Percentiles rank a stretch among this genome's conserved stretches.
Evolutionary conservation across 495 filamentous ascomycete genomes (phyloP).

Genomic region (Annulohypoxylon maeteangense): DNA sequence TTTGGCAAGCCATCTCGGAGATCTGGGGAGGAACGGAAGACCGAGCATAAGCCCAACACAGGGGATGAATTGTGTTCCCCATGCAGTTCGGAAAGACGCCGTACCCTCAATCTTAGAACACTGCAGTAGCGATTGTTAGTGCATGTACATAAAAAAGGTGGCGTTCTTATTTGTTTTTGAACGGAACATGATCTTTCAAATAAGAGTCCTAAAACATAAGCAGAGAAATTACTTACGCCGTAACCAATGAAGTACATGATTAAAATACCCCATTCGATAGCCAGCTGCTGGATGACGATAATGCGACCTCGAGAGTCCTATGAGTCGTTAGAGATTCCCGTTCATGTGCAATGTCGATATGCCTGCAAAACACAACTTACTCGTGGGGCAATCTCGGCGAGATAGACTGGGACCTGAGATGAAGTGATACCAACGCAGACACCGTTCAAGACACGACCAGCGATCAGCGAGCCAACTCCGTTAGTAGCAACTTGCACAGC

Average conservation of each 20-base stretch:
- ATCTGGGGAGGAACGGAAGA: constrained; percentile 76
- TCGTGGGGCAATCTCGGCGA: constrained; percentile 76
- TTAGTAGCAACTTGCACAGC: constrained; percentile 71
- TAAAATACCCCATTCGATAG: constrained; percentile 76
- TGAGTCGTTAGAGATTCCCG: background rate
- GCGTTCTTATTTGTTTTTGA: too few relatives aligned
- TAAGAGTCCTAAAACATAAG: too few relatives aligned
- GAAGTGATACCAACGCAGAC: constrained; percentile 79
- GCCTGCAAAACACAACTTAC: constrained; percentile 57
- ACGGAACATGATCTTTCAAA: background rate
- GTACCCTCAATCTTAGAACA: constrained; percentile 70
- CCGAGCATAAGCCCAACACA: constrained; percentile 70
- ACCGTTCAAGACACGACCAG: constrained; percentile 76
- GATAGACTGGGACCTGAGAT: constrained; percentile 83
- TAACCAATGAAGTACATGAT: constrained; percentile 59
- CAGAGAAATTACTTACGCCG: constrained; percentile 42
- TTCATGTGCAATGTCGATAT: background rate
- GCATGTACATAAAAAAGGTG: background rate
- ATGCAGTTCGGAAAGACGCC: constrained; percentile 75
- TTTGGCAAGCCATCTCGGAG: constrained; percentile 78
- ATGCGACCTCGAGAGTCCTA: constrained; percentile 64
- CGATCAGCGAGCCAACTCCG: constrained; percentile 71
- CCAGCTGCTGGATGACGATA: constrained; percentile 79
- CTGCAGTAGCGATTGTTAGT: constrained; percentile 42
- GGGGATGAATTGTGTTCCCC: constrained; percentile 78